These are phyloP conservation scores for Phytophthora crassamura DNA, from an alignment of 352 stramenopile genomes.

Conservation along the genomic window DNA sequence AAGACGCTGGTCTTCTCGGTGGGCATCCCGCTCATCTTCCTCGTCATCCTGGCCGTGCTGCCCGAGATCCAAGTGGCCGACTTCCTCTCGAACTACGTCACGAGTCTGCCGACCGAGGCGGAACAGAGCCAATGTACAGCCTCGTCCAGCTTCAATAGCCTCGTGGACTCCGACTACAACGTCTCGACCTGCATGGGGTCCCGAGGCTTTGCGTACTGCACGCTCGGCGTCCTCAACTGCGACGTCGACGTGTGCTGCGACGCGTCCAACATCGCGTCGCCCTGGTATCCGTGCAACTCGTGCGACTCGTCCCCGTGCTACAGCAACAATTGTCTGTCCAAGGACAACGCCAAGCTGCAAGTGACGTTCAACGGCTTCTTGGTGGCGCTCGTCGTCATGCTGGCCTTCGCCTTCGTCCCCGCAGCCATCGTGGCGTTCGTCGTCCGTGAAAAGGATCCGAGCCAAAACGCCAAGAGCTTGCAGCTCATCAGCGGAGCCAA, in stretches of 20 bases:
- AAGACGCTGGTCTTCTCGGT: slow-evolving; percentile 64
- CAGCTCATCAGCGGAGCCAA: slow-evolving; percentile 71
- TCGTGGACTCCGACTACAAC: slow-evolving; percentile 23
- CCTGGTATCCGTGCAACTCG: slow-evolving; percentile 54
- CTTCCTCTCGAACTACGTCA: slow-evolving; percentile 46
- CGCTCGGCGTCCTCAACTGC: slow-evolving; percentile 36
- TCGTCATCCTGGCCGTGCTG: slow-evolving; percentile 56
- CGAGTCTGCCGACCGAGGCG: slow-evolving; percentile 25
- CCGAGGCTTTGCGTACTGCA: slow-evolving; percentile 43
- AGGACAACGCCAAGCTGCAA: slow-evolving; percentile 68
- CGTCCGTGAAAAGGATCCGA: slow-evolving; percentile 70
- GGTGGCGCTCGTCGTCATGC: slow-evolving; percentile 58
- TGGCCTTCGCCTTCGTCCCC: slow-evolving; percentile 76
- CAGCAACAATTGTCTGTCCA: slow-evolving; percentile 53
- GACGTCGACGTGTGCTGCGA: slow-evolving; percentile 55
- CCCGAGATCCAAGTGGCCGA: slow-evolving; percentile 64
- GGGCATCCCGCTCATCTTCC: slow-evolving; percentile 66
- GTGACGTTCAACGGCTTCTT: slow-evolving; percentile 71
- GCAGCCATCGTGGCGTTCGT: slow-evolving; percentile 69
- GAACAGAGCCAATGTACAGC: slow-evolving; percentile 39
- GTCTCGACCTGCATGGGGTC: slow-evolving; percentile 11
- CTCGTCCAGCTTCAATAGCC: slow-evolving; percentile 22
- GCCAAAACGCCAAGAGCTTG: slow-evolving; percentile 69
- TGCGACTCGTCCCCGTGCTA: slow-evolving; percentile 41
- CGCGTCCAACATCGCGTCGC: slow-evolving; percentile 38